Percentiles rank a stretch among this genome's conserved stretches.
phyloP scores from a whole-genome alignment of 2,329 filamentous ascomycete genomes.

The Leptographium procerum region DNA sequence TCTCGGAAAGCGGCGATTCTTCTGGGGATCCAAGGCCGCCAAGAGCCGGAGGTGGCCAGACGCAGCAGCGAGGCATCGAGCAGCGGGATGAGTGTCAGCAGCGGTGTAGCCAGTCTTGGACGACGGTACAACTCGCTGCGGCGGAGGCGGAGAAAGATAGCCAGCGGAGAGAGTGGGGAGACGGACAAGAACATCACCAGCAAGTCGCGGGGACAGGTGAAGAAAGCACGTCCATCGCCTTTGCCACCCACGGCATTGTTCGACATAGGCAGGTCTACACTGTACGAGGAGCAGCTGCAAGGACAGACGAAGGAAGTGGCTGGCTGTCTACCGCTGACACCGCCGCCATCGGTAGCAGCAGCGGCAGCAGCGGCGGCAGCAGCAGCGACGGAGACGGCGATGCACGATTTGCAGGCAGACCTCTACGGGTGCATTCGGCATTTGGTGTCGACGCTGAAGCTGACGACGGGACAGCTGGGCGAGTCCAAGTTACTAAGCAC shows the following conservation, averaged over 20 bases:
- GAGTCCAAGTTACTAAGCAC: slow-evolving; percentile 9
- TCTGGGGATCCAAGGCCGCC: slow-evolving; percentile 8
- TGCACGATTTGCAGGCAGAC: slow-evolving; percentile 36
- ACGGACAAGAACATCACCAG: neutral
- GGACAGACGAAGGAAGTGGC: neutral
- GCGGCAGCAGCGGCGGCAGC: neutral
- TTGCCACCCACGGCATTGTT: neutral
- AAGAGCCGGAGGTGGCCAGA: neutral
- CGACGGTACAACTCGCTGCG: slow-evolving; percentile 10
- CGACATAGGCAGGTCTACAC: neutral
- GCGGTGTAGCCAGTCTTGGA: neutral
- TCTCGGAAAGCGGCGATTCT: slow-evolving; percentile 14
- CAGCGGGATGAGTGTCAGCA: neutral
- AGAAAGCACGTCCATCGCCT: neutral
- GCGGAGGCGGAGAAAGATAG: neutral
- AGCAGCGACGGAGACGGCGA: slow-evolving; percentile 11
- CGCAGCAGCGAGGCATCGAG: neutral
- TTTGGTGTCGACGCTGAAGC: slow-evolving; percentile 36
- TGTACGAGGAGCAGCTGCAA: neutral
- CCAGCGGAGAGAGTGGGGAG: neutral
- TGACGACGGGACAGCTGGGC: slow-evolving; percentile 8
- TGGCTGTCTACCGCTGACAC: neutral
- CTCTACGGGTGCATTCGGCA: slow-evolving; percentile 38
- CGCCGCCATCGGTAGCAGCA: slow-evolving; percentile 1
- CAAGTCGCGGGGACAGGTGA: neutral